Percentiles rank a stretch among this genome's conserved stretches.
Evolutionary conservation across 768 basidiomycete genomes (phyloP).

Genomic region (Lactarius deliciosus): DNA sequence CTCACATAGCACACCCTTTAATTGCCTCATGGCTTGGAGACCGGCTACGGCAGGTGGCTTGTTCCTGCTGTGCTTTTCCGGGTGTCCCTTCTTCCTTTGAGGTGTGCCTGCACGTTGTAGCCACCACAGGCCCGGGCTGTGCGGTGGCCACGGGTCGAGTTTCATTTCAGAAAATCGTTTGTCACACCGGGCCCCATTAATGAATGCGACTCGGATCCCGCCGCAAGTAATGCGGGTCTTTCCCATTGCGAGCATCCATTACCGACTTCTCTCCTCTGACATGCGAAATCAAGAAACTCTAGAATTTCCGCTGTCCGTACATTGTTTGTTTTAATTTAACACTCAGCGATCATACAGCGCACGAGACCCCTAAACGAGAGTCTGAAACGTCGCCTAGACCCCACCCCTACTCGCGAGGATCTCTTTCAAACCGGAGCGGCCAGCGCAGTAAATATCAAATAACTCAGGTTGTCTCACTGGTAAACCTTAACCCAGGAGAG

Average conservation of each 20-base stretch:
- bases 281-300: slow-evolving; percentile 8
- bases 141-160: slow-evolving; percentile 6
- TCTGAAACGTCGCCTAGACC: neutral
- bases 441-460: slow-evolving; percentile 5
- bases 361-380: neutral
- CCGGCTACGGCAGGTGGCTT: neutral
- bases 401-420: neutral
- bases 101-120: neutral
- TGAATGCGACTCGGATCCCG: slow-evolving; percentile 12
- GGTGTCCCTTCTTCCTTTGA: neutral
- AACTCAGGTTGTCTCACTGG: neutral
- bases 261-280: neutral
- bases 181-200: neutral
- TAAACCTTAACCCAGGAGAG: slow-evolving; percentile 28
- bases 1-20: neutral
- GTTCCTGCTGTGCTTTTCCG: neutral
- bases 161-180: slow-evolving; percentile 5
- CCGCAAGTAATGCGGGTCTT: neutral
- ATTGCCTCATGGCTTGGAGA: neutral
- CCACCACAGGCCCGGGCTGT: slow-evolving; percentile 3
- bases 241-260: neutral
- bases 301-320: neutral
- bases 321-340: neutral
- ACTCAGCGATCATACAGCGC: slow-evolving; percentile 14
- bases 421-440: neutral